Evolutionary conservation across 2,329 filamentous ascomycete species (phyloP), one percentile per base, ranked within the genome.

Genomic region (Fusarium begoniae): DNA sequence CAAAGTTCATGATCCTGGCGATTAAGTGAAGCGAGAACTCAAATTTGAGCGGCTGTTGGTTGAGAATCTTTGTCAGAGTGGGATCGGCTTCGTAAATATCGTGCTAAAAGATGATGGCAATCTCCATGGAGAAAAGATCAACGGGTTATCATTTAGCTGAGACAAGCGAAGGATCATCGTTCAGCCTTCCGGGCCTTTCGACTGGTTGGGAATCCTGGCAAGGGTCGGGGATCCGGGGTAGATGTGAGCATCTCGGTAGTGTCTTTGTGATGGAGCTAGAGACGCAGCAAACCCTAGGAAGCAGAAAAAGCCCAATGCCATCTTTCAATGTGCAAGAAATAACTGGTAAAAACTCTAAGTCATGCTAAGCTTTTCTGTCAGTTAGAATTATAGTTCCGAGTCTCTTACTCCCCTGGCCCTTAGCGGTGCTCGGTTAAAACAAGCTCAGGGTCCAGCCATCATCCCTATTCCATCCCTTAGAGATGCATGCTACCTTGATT

Each of bases 1-100:
- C 69, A 65, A 43, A 72, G 58, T 73, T 73, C 53, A 57, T 56
- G 41, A 70, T 41, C 64, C 50, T 48, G 12, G 58, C 22, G 30
- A 40, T 63, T 24, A 17, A 53, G 22, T 53, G 40, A 44, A 50
- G 40, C 48, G 37, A 54, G 43, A 60, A 59, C 50, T 47, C 45
- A 48, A 45, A 38, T 20, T 28, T 32, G 14, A 24, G 32, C 45
- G 20, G 35, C 15, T 22, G 37, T 43, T 28, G 15, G 28, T 14
- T 54, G 15, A 24, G 10, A 44, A 44, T 17, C 38, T 43, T 53
- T 51, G 43, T 41, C 24, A 32, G 30, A 24, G 44, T 28, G 30
- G 10, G 41, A 37, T 38, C n/a, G 14, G 3, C 35, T 47, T 54
- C 53, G n/a, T 54, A 54, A 28, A 28, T 3, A 9, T 8, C 14